Conservation (phyloP, 2,329 filamentous ascomycete species). For the Trichoderma semiorbis region DNA sequence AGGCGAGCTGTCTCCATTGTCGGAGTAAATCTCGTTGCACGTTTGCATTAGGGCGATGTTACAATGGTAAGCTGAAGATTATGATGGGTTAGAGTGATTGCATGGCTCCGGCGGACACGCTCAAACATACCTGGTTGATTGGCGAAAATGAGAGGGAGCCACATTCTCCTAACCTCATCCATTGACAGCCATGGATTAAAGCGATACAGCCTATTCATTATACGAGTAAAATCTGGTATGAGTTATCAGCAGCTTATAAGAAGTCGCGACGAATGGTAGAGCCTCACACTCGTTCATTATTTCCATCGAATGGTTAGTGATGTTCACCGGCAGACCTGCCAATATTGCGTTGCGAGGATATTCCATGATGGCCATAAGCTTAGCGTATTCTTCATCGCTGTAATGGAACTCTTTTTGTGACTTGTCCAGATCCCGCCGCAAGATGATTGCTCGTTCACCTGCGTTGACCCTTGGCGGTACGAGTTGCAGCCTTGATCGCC, state of each 20-base stretch:
- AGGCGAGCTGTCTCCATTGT: background rate
- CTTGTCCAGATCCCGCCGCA: background rate
- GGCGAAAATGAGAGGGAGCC: background rate
- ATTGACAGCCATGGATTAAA: background rate
- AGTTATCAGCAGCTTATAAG: background rate
- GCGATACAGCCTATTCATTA: background rate
- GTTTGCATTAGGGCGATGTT: background rate
- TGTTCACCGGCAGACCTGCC: background rate
- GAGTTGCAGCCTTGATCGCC: background rate
- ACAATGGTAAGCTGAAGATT: background rate
- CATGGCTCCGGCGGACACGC: background rate
- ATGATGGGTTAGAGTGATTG: background rate
- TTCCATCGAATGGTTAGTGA: background rate
- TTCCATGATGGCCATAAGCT: background rate
- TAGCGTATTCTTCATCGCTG: background rate
- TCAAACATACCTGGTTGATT: background rate
- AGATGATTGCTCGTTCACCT: background rate
- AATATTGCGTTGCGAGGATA: background rate
- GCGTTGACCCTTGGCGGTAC: background rate
- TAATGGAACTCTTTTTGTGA: background rate
- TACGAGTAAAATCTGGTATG: background rate
- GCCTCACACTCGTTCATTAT: background rate
- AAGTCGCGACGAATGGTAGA: background rate
- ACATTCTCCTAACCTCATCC: background rate
- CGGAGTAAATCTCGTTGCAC: background rate